Conservation (phyloP, 169 alveolate species). For the Cryptosporidium ryanae region DNA sequence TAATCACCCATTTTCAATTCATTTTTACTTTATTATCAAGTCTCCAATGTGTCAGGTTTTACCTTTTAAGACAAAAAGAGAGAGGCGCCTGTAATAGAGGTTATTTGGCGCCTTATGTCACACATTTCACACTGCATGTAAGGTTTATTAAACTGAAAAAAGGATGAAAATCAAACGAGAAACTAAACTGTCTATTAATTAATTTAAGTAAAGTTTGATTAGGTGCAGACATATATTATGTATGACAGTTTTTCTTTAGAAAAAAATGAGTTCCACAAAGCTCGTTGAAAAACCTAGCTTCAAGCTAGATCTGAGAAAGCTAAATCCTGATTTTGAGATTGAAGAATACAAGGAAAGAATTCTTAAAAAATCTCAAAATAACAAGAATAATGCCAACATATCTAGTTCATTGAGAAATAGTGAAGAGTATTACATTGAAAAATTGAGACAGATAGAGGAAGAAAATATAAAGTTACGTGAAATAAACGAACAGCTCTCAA, state of each 20-base stretch:
- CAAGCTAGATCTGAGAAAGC: conserved; percentile 27
- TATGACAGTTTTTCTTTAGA: background rate
- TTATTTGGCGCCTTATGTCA: conserved; percentile 45
- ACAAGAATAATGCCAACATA: background rate
- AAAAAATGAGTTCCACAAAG: conserved; percentile 38
- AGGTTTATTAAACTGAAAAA: background rate
- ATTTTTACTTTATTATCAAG: background rate
- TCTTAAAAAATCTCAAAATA: background rate
- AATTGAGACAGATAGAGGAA: conserved; percentile 42
- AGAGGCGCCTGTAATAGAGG: conserved; percentile 13
- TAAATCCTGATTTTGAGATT: conserved; percentile 1
- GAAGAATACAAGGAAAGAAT: background rate
- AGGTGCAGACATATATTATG: background rate
- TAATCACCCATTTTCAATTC: conserved; percentile 61
- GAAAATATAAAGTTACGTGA: conserved; percentile 63
- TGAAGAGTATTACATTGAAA: conserved; percentile 3
- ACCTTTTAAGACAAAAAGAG: background rate
- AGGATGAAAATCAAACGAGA: background rate
- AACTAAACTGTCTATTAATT: background rate
- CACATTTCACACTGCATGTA: conserved; percentile 75
- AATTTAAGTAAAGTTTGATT: background rate
- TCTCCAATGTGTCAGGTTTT: conserved; percentile 10
- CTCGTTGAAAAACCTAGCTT: conserved; percentile 47
- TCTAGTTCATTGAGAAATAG: background rate
- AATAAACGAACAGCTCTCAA: conserved; percentile 65